A percentile compares a stretch with the other conserved stretches of the same genome.
phyloP scores from a whole-genome alignment of 495 filamentous ascomycete species.

The Xanthoparmelia taractica region DNA sequence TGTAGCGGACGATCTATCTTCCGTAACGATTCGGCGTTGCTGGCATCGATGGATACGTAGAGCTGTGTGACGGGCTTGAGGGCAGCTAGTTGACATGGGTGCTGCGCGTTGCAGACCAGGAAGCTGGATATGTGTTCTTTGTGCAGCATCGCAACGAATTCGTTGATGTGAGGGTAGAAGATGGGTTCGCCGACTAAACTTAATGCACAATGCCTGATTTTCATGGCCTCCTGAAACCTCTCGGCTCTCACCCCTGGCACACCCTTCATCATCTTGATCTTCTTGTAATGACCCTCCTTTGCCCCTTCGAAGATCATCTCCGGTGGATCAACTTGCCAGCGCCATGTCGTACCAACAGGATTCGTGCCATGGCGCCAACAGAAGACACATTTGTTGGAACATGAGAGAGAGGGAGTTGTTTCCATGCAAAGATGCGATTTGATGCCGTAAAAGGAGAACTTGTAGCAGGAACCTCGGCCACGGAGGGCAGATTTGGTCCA shows the following conservation, averaged over 20 bases:
- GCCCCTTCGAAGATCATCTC: slow-evolving; percentile 82
- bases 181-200: slow-evolving; percentile 91
- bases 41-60: slow-evolving; percentile 92
- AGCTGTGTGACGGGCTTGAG: slow-evolving; percentile 82
- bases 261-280: slow-evolving; percentile 94
- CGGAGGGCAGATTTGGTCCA: slow-evolving; percentile 99
- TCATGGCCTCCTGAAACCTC: slow-evolving; percentile 85
- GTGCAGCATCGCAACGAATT: slow-evolving; percentile 75
- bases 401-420: slow-evolving; percentile 87
- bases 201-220: slow-evolving; percentile 84
- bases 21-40: slow-evolving; percentile 77
- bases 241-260: slow-evolving; percentile 88
- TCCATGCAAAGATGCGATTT: slow-evolving; percentile 96
- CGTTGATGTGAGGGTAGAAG: slow-evolving; percentile 96
- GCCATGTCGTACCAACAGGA: slow-evolving; percentile 91
- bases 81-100: slow-evolving; percentile 79
- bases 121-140: slow-evolving; percentile 82
- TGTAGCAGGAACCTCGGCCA: slow-evolving; percentile 92
- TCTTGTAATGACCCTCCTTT: slow-evolving; percentile 86
- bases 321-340: slow-evolving; percentile 88
- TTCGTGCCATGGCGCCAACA: slow-evolving; percentile 98
- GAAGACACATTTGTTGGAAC: slow-evolving; percentile 97
- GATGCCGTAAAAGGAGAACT: slow-evolving; percentile 94
- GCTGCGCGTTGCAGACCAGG: slow-evolving; percentile 96
- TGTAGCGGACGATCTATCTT: slow-evolving; percentile 87